phyloP scores from a whole-genome alignment of 1,284 basidiomycete species.

The Phaffia rhodozyma region DNA sequence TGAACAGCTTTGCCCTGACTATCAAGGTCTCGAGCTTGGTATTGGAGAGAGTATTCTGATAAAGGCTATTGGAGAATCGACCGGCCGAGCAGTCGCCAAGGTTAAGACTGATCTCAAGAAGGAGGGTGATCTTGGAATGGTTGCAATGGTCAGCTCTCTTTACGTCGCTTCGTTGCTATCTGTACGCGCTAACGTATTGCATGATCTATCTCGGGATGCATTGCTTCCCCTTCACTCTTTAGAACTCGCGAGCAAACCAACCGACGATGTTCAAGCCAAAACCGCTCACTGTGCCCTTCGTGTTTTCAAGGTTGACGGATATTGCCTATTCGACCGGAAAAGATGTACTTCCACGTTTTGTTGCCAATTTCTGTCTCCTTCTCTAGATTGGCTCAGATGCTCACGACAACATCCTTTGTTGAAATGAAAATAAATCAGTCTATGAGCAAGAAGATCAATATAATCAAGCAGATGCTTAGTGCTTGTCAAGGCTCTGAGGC shows the following conservation, averaged over 20 bases:
- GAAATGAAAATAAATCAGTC: constrained; percentile 45
- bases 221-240: neutral
- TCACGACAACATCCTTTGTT: neutral
- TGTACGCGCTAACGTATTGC: neutral
- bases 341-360: constrained; percentile 44
- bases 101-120: constrained; percentile 89
- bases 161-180: neutral
- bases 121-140: constrained; percentile 88
- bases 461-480: constrained; percentile 88
- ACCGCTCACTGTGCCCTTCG: constrained; percentile 71
- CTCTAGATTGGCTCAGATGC: neutral
- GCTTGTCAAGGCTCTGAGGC: constrained; percentile 74
- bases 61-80: constrained; percentile 91
- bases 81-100: constrained; percentile 65
- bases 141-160: constrained; percentile 63
- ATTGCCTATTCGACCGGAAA: constrained; percentile 76
- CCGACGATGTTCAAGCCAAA: constrained; percentile 92
- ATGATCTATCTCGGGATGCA: neutral
- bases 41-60: constrained; percentile 91
- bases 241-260: constrained; percentile 89
- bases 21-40: constrained; percentile 88
- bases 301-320: constrained; percentile 73
- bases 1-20: constrained; percentile 78
- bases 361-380: neutral
- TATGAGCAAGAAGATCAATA: constrained; percentile 86